Percentiles rank a stretch among this genome's conserved stretches.
phyloP scores from a whole-genome alignment of 2,329 filamentous ascomycete species.

The Bipolaris zeicola region DNA sequence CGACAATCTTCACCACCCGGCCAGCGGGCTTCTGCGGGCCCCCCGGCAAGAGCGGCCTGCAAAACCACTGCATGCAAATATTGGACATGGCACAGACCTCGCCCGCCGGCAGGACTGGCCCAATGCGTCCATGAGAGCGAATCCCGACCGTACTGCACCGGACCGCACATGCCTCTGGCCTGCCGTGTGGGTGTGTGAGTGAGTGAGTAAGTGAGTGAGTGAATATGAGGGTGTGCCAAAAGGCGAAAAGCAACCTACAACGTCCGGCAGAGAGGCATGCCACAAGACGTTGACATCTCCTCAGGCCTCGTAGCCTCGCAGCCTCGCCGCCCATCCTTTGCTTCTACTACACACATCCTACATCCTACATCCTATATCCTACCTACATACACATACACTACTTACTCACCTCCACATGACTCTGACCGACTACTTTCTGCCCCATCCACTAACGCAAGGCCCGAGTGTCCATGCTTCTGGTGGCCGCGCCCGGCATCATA shows the following conservation, averaged over 20 bases:
- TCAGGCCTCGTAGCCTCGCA: background rate
- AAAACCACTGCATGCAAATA: conserved; percentile 41
- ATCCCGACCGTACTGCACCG: conserved; percentile 16
- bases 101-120: conserved; percentile 34
- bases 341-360: no score
- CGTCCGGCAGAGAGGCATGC: conserved; percentile 12
- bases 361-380: no score
- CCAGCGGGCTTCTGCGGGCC: conserved; percentile 18
- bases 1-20: conserved; percentile 10
- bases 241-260: conserved; percentile 25
- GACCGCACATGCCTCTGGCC: conserved; percentile 9
- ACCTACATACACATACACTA: no score
- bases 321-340: no score
- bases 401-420: no score
- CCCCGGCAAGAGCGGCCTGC: conserved; percentile 32
- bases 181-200: conserved; percentile 18
- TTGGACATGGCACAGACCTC: conserved; percentile 43
- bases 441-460: conserved; percentile 22
- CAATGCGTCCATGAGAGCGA: conserved; percentile 32
- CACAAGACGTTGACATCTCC: conserved; percentile 1
- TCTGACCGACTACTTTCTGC: conserved; percentile 10
- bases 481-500: conserved; percentile 12
- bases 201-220: conserved; percentile 8
- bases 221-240: no score
- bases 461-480: conserved; percentile 4